Conservation (phyloP, 2,329 filamentous ascomycete species). For the Aspergillus persii region DNA sequence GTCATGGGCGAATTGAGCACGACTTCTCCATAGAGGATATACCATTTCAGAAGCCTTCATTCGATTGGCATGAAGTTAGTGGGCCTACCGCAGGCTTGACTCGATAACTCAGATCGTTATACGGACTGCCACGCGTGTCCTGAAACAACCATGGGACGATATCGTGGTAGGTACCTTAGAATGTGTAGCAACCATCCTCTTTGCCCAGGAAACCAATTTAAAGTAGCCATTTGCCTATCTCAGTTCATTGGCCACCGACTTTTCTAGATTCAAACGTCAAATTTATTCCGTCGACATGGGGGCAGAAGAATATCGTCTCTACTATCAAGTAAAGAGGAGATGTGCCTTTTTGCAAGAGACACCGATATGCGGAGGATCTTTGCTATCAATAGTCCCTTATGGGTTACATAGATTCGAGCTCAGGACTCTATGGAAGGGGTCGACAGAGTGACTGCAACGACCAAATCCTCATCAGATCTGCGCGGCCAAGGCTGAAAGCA, state of each 20-base stretch:
- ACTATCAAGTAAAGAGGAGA: neutral
- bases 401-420: too few species aligned
- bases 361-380: neutral
- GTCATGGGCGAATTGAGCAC: neutral
- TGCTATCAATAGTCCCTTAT: neutral
- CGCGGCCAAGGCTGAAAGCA: neutral
- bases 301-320: neutral
- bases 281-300: neutral
- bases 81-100: neutral
- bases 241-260: neutral
- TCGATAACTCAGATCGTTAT: neutral
- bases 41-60: neutral
- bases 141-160: neutral
- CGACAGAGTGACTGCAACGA: too few species aligned
- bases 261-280: neutral
- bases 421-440: neutral
- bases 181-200: neutral
- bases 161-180: neutral
- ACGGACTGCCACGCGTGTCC: neutral
- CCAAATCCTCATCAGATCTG: too few species aligned
- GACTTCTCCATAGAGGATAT: neutral
- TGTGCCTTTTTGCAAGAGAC: neutral
- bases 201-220: neutral
- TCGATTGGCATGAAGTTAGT: neutral
- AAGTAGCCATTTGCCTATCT: neutral